phyloP scores from a whole-genome alignment of 441 rosid genomes.

The Isatis lusitanica region DNA sequence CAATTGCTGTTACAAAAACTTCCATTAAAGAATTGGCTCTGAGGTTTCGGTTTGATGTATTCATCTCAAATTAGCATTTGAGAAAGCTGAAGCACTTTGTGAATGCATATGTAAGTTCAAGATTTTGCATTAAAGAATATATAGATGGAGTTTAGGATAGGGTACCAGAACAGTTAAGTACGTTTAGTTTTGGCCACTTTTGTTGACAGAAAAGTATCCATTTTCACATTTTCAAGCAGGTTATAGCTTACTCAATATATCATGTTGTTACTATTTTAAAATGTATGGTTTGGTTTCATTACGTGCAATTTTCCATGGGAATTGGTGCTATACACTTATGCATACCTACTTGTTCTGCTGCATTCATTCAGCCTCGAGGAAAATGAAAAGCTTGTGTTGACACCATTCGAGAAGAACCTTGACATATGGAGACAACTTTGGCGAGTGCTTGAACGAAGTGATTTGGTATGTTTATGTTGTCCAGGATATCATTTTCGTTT shows the following conservation, averaged over 20 bases:
- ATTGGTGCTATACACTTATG: not conserved
- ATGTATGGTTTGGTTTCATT: not conserved
- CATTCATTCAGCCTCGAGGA: conserved; percentile 74
- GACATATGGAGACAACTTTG: conserved; percentile 98
- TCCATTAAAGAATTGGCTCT: not conserved
- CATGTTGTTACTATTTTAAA: not conserved
- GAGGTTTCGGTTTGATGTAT: not conserved
- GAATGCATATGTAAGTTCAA: not conserved
- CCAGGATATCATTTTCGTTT: not conserved
- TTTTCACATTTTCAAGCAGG: not conserved
- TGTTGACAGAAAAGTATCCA: not conserved
- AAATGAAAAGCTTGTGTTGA: conserved; percentile 88
- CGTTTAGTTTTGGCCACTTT: not conserved
- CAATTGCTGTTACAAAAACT: not conserved
- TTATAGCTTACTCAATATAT: not conserved
- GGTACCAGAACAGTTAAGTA: not conserved
- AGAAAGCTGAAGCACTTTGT: not conserved
- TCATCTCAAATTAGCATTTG: conserved; percentile 3
- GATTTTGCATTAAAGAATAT: not conserved
- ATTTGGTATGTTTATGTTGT: conserved; percentile 56
- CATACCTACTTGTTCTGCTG: conserved; percentile 7
- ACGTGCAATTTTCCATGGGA: not conserved
- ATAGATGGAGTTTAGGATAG: not conserved
- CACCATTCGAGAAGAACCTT: conserved; percentile 94
- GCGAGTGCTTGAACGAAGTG: conserved; percentile 95